phyloP scores from a whole-genome alignment of 2,329 filamentous ascomycete genomes.

The Cytospora piceae region DNA sequence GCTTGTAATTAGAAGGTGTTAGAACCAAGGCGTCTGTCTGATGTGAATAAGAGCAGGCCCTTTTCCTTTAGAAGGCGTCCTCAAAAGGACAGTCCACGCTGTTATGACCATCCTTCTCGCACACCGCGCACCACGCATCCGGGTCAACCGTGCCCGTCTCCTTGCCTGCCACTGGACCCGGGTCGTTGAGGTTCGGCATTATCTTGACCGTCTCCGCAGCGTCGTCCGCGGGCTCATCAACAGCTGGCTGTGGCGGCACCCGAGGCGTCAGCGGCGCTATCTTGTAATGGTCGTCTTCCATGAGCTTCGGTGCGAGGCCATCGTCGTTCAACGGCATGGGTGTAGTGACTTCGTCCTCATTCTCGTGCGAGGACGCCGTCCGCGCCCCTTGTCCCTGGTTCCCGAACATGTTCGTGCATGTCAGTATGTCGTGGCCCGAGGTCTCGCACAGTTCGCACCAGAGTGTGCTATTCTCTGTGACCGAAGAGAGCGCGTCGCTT shows the following conservation, averaged over 20 bases:
- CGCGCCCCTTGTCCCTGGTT: conserved; percentile 38
- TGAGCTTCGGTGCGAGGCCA: conserved; percentile 30
- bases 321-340: not conserved
- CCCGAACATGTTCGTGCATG: conserved; percentile 88
- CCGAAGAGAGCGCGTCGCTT: conserved; percentile 69
- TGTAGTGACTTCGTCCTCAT: conserved; percentile 7
- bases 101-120: conserved; percentile 94
- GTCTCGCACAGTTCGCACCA: conserved; percentile 98
- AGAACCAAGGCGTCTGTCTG: conserved; percentile 22
- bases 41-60: too few relatives aligned
- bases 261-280: conserved; percentile 59
- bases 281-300: conserved; percentile 48
- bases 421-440: conserved; percentile 88
- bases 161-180: conserved; percentile 75
- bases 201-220: conserved; percentile 48
- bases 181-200: conserved; percentile 65
- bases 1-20: not conserved
- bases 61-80: conserved; percentile 65
- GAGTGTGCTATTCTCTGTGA: conserved; percentile 72
- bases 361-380: conserved; percentile 31
- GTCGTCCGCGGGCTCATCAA: conserved; percentile 42
- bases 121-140: conserved; percentile 95
- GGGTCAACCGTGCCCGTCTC: conserved; percentile 77
- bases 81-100: conserved; percentile 95
- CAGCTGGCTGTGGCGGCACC: conserved; percentile 42